Conservation (phyloP, 441 rosid species). For the Theobroma grandiflorum region DNA sequence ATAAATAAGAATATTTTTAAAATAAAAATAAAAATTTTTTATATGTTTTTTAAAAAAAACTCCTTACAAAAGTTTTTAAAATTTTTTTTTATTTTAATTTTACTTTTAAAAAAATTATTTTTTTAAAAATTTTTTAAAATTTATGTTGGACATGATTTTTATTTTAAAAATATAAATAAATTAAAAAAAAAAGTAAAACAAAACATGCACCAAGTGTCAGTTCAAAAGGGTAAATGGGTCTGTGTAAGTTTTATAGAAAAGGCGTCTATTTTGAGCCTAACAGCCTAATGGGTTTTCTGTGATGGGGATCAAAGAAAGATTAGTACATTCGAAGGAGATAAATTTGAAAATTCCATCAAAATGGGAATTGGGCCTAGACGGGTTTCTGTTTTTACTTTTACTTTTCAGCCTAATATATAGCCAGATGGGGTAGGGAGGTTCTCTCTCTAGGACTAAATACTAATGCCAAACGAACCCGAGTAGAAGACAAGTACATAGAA, state of each 20-base stretch:
- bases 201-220: slow-evolving; percentile 9
- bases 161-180: no score
- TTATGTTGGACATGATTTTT: no score
- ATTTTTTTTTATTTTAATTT: no score
- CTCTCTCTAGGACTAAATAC: not conserved
- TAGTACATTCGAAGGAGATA: not conserved
- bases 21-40: no score
- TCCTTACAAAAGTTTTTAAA: no score
- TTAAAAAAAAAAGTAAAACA: no score
- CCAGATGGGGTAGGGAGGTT: not conserved
- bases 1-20: no score
- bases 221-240: slow-evolving; percentile 31
- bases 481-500: not conserved
- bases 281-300: not conserved
- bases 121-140: no score
- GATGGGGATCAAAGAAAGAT: slow-evolving; percentile 20
- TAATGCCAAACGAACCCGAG: not conserved
- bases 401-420: slow-evolving; percentile 7
- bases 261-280: slow-evolving; percentile 8
- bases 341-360: not conserved
- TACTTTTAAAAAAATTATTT: no score
- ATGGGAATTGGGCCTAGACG: not conserved
- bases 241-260: not conserved
- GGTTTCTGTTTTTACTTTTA: not conserved
- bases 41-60: no score